These are phyloP conservation scores for Alternaria sp. DNA, from an alignment of 2,329 filamentous ascomycete genomes.

Conservation along the genomic window DNA sequence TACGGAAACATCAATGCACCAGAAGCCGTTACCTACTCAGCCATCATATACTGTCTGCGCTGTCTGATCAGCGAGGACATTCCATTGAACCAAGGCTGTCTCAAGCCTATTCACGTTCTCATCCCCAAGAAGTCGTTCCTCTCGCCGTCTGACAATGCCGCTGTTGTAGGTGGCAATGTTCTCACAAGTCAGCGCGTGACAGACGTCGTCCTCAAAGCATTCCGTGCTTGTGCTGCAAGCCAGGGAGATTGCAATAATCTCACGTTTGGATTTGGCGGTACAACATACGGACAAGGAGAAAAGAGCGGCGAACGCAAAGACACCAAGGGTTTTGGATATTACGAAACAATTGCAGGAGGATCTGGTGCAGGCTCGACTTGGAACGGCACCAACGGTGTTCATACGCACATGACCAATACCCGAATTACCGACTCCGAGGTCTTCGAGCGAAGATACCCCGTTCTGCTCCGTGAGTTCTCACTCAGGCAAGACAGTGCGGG, in stretches of 20 bases:
- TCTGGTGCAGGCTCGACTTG: slow-evolving; percentile 75
- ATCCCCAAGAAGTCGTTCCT: slow-evolving; percentile 78
- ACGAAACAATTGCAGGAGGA: slow-evolving; percentile 83
- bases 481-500: slow-evolving; percentile 70
- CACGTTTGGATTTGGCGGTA: slow-evolving; percentile 80
- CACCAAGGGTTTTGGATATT: slow-evolving; percentile 84
- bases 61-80: slow-evolving; percentile 83
- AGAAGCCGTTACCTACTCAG: slow-evolving; percentile 80
- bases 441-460: slow-evolving; percentile 78
- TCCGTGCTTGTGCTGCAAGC: slow-evolving; percentile 77
- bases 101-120: slow-evolving; percentile 75
- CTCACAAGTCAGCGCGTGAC: slow-evolving; percentile 79
- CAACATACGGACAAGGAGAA: slow-evolving; percentile 17
- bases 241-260: slow-evolving; percentile 87
- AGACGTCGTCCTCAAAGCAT: slow-evolving; percentile 82
- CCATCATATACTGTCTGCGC: slow-evolving; percentile 85
- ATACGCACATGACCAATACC: slow-evolving; percentile 87
- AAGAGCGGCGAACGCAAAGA: slow-evolving; percentile 49
- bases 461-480: slow-evolving; percentile 73
- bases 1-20: slow-evolving; percentile 83
- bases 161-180: slow-evolving; percentile 84
- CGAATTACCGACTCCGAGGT: slow-evolving; percentile 82
- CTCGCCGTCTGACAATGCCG: slow-evolving; percentile 75
- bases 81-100: slow-evolving; percentile 84
- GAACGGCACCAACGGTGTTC: slow-evolving; percentile 77